These are phyloP conservation scores for Fusarium irregulare DNA, from an alignment of 2,329 filamentous ascomycete genomes.

Conservation along the genomic window DNA sequence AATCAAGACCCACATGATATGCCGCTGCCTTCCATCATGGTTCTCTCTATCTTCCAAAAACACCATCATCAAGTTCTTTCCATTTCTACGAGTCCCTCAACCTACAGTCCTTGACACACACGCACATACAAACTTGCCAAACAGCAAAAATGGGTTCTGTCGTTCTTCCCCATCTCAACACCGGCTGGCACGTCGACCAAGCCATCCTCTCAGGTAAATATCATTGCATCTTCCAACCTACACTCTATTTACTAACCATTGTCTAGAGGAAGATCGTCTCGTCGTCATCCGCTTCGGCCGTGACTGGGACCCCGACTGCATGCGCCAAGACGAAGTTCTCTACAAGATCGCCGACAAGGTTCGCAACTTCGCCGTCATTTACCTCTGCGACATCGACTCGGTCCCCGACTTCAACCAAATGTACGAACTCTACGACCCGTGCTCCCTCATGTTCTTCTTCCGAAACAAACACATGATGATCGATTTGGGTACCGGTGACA, in stretches of 20 bases:
- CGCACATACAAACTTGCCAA: neutral
- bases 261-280: constrained; percentile 83
- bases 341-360: constrained; percentile 93
- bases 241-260: constrained; percentile 13
- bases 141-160: constrained; percentile 75
- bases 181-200: constrained; percentile 98
- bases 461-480: constrained; percentile 99
- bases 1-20: constrained; percentile 3
- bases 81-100: neutral
- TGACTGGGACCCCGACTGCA: constrained; percentile 80
- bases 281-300: constrained; percentile 94
- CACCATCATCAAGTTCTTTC: neutral
- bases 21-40: constrained; percentile 25
- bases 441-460: constrained; percentile 97
- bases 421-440: constrained; percentile 92
- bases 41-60: constrained; percentile 13
- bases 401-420: constrained; percentile 95
- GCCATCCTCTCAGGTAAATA: constrained; percentile 72
- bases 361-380: constrained; percentile 93
- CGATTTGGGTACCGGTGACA: constrained; percentile 97
- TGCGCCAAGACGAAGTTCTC: constrained; percentile 88
- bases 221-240: neutral
- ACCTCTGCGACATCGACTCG: constrained; percentile 91
- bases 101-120: neutral
- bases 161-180: constrained; percentile 88